Base-by-base conservation (phyloP, 2,329 filamentous ascomycete species). In the Escovopsis sp. region DNA sequence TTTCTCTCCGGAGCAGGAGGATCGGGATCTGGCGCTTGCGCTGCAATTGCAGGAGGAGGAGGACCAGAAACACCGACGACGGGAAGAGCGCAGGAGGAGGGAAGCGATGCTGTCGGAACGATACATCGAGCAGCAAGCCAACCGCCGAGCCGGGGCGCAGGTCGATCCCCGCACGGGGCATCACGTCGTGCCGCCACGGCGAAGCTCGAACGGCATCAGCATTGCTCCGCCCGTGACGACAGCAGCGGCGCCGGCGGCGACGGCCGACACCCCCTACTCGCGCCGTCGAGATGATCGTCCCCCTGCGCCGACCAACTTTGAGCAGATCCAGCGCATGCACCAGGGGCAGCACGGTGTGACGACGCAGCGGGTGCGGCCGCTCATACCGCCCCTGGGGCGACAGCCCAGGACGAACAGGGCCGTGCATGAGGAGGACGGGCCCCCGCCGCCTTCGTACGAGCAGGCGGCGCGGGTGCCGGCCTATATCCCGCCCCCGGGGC, bases 21-120 rank as follows among this genome's bases (percentile, higher is more conserved):
- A 94, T 48, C 76, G 87, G 40, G 83, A 90, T 41, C 60, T 94
- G 21, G 90, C 90, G 0, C 67, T 96, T 3, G 87, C 88, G 0
- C 65, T 98, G 6, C 90, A 96, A 51, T 69, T 94, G 1, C 88
- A 96, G 53, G 90, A 96, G 49, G 86, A 94, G 52, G 88, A 96
- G 54, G 85, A 94, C 43, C 77, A 85, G 48, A 70, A 76, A 12
- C 74, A 86, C 43, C 70, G 72, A n/a, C 68, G 73, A 34, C 68
- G 75, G 33, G 67, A 75, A 38, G 72, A 70, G 9, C 70, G 76
- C 1, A 67, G 77, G 7, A 63, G 66, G 10, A 65, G 73, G n/a
- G 77, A 86, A 52, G 75, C 73, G 36, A 62, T 73, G 38, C 62
- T 83, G 1, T 81, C 76, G 0, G 76, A 80, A 48, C 73, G 76